Conservation (phyloP, 805 yeast species). For the Myxozyma geophila region DNA sequence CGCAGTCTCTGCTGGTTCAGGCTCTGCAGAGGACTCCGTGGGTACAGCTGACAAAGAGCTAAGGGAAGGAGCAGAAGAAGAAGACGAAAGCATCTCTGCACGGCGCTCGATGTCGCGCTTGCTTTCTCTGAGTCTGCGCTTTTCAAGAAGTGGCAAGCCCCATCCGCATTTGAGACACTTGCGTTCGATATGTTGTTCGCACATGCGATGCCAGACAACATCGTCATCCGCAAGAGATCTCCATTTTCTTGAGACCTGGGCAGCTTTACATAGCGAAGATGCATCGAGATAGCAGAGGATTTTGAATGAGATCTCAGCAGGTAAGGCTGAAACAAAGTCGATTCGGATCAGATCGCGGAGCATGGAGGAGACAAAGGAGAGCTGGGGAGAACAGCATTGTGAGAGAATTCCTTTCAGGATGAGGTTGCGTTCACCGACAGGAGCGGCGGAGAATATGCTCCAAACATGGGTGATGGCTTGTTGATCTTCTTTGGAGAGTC, state of each 20-base stretch:
- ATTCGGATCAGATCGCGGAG: conserved; percentile 79
- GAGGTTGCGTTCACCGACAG: conserved; percentile 67
- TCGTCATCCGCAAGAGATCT: conserved; percentile 91
- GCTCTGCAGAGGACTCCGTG: not conserved
- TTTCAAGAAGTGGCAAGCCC: conserved; percentile 95
- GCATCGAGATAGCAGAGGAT: conserved; percentile 90
- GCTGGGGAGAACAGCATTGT: conserved; percentile 94
- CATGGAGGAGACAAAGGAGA: conserved; percentile 82
- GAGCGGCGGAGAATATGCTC: conserved; percentile 80
- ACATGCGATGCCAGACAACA: conserved; percentile 96
- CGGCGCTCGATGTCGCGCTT: conserved; percentile 34
- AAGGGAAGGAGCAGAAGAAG: not conserved
- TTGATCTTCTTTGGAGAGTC: conserved; percentile 64
- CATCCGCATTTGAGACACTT: conserved; percentile 99
- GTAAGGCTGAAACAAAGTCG: conserved; percentile 84
- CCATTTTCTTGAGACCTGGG: conserved; percentile 90
- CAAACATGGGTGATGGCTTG: conserved; percentile 81
- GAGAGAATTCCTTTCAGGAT: conserved; percentile 81
- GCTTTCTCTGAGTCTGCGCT: conserved; percentile 53
- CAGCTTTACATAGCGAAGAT: conserved; percentile 89
- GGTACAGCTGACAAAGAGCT: not conserved
- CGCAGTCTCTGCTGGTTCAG: conserved; percentile 7
- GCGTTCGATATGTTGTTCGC: conserved; percentile 96
- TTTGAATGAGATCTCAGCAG: conserved; percentile 82
- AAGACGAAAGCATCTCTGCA: not conserved